These are phyloP conservation scores for Otatea glauca DNA, from an alignment of 176 grass and related monocot species.

Conservation along the genomic window DNA sequence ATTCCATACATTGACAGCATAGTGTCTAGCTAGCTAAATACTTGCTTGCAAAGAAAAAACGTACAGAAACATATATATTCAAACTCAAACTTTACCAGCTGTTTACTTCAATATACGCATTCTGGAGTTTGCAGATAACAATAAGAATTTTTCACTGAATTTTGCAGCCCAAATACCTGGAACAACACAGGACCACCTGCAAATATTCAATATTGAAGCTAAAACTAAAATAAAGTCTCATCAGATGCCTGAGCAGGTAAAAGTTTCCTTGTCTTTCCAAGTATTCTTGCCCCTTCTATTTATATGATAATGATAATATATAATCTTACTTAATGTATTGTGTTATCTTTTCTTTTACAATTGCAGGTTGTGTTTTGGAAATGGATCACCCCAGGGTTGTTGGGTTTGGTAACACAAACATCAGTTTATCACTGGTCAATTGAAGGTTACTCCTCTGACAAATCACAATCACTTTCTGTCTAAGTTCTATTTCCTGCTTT, in stretches of 20 bases:
- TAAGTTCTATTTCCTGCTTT: background rate
- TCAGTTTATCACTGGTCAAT: constrained; percentile 95
- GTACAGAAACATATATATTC: background rate
- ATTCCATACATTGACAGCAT: background rate
- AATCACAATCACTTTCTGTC: background rate
- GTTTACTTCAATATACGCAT: background rate
- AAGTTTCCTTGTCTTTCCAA: background rate
- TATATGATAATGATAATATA: constrained; percentile 1
- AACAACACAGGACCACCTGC: constrained; percentile 93
- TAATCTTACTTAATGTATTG: constrained; percentile 1
- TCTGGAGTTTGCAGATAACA: background rate
- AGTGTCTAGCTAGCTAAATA: background rate
- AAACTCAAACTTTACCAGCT: background rate
- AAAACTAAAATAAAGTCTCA: constrained; percentile 97
- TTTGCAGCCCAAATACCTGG: constrained; percentile 90
- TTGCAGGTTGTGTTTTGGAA: constrained; percentile 94
- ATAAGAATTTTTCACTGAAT: background rate
- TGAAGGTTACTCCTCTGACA: constrained; percentile 64
- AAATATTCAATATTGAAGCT: constrained; percentile 96
- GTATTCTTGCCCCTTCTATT: background rate
- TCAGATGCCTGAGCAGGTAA: constrained; percentile 97
- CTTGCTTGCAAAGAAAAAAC: background rate
- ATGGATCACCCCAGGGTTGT: constrained; percentile 87
- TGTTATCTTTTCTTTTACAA: background rate
- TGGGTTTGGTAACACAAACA: constrained; percentile 77